Evolutionary conservation across 176 grass and related monocot species (phyloP), one percentile per base, ranked within the genome.

Genomic region (Stipa capillata): DNA sequence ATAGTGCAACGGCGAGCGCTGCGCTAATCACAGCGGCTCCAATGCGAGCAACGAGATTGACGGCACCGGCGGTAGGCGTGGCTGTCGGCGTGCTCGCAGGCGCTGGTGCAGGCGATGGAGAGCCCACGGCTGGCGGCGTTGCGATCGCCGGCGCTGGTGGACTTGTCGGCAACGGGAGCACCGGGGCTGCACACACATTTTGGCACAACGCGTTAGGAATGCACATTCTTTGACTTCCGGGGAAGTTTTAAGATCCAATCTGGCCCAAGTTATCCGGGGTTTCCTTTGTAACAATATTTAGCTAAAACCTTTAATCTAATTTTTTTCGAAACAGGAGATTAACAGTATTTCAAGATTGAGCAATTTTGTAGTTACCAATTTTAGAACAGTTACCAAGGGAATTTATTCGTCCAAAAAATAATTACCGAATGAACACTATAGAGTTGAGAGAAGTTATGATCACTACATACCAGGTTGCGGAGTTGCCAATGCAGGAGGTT

Each of bases 121-220:
- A 36, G n/a, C 7, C 66, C 10, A 39, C 1, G 15, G 1, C 18
- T 2, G 21, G 36, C 7, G 27, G 14, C 5, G 70, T n/a, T 4
- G 41, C 64, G 23, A 13, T n/a, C n/a, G n/a, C 52, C 24, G 39
- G 29, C 2, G 33, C 43, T 77, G 42, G 31, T 21, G 21, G n/a
- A n/a, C n/a, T 20, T 3, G 50, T 7, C 21, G 77, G 25, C 13
- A 21, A 42, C n/a, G 64, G 72, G 15, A 63, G 6, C 20, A 60
- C 63, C 0, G 71, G 85, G 61, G 43, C 85, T 77, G 85, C 78
- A 87, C 4, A 12, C 20, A 18, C 24, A n/a, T 24, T 35, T 36
- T 5, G 16, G 4, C 11, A 10, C 29, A 17, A 29, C 1, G 31
- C 40, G 51, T 68, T 24, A 59, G 36, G 20, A 4, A 74, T 4